Conservation (phyloP, 108 stramenopile genomes). For the Hondaea fermentalgiana region DNA sequence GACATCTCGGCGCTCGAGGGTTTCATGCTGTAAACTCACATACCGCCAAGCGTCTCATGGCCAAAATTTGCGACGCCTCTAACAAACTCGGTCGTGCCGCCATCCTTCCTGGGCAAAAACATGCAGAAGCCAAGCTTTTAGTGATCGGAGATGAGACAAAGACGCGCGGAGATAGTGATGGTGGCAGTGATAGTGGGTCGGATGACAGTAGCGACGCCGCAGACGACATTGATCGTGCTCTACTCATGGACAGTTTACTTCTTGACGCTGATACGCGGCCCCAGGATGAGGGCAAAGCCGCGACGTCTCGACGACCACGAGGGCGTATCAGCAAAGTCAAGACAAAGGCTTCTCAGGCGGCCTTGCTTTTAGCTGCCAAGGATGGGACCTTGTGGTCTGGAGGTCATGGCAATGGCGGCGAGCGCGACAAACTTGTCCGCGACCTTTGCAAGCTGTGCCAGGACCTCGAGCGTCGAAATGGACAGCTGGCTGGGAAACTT, state of each 20-base stretch:
- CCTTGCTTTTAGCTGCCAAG: neutral
- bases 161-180: neutral
- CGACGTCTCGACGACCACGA: neutral
- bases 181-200: too few relatives aligned
- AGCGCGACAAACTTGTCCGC: neutral
- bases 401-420: neutral
- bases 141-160: neutral
- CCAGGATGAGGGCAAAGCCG: too few relatives aligned
- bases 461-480: neutral
- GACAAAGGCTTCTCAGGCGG: neutral
- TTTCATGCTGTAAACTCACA: neutral
- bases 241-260: neutral
- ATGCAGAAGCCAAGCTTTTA: neutral
- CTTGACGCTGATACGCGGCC: neutral
- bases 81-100: neutral
- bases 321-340: neutral
- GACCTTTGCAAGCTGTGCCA: neutral
- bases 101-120: neutral
- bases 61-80: neutral
- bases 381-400: neutral
- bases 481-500: neutral
- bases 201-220: neutral
- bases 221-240: neutral
- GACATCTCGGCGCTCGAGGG: neutral
- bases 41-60: neutral